These are phyloP conservation scores for Clonostachys rosea DNA, from an alignment of 2,329 filamentous ascomycete genomes.

Conservation along the genomic window DNA sequence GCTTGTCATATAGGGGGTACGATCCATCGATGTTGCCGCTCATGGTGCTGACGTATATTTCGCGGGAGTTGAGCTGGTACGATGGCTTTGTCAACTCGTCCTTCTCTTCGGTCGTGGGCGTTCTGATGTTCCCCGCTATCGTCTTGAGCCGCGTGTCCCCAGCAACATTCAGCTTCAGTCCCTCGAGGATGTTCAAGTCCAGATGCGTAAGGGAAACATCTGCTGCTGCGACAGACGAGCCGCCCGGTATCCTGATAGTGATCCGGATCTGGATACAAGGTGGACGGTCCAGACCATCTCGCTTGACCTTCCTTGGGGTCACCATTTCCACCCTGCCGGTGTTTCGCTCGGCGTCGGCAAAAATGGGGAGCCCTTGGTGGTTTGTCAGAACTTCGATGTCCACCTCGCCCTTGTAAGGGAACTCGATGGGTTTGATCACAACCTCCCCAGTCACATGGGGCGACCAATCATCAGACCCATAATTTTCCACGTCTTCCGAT, in stretches of 20 bases:
- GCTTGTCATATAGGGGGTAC: constrained; percentile 45
- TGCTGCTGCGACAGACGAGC: constrained; percentile 28
- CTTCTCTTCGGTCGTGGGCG: constrained; percentile 18
- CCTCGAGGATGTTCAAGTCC: constrained; percentile 30
- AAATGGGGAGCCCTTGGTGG: constrained; percentile 29
- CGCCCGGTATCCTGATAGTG: constrained; percentile 40
- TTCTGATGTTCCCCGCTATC: constrained; percentile 29
- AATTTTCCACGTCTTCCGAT: not conserved
- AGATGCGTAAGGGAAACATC: constrained; percentile 29
- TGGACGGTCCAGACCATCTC: constrained; percentile 10
- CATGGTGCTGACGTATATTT: constrained; percentile 33
- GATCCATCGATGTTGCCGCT: constrained; percentile 38
- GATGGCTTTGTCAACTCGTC: constrained; percentile 12
- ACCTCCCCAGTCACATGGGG: constrained; percentile 39
- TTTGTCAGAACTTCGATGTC: constrained; percentile 41
- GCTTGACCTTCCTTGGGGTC: constrained; percentile 27
- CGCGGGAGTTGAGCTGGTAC: constrained; percentile 35
- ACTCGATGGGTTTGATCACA: constrained; percentile 24
- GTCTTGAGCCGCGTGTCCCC: constrained; percentile 23
- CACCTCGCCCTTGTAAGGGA: constrained; percentile 23
- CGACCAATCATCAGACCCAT: constrained; percentile 10
- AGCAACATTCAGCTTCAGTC: constrained; percentile 26
- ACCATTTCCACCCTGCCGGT: constrained; percentile 30
- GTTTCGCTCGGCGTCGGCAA: constrained; percentile 21
- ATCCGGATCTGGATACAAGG: constrained; percentile 44